Conservation (phyloP, 129 eudicot species). For the Kitagawia praeruptora region DNA sequence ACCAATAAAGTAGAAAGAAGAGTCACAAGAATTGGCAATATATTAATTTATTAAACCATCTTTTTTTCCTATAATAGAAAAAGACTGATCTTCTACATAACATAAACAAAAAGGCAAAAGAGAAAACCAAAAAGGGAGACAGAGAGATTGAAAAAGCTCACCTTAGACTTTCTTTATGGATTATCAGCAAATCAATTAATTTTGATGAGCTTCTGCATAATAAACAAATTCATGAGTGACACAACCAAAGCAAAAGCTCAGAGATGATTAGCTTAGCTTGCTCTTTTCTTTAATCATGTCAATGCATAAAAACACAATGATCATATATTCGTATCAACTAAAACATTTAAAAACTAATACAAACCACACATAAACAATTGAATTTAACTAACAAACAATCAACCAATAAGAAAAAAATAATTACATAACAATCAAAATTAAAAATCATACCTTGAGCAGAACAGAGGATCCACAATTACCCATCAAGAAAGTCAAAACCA, state of each 20-base stretch:
- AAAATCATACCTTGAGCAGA: constrained; percentile 3
- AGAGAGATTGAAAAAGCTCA: constrained; percentile 17
- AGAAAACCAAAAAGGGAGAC: not conserved
- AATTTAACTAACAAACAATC: not conserved
- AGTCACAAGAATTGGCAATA: constrained; percentile 42
- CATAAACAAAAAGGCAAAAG: not conserved
- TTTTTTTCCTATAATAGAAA: constrained; percentile 8
- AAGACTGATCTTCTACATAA: constrained; percentile 5
- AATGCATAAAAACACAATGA: not conserved
- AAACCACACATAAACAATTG: not conserved
- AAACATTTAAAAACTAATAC: not conserved
- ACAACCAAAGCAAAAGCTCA: constrained; percentile 20
- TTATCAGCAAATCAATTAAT: constrained; percentile 16
- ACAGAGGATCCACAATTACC: not conserved
- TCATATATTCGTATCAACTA: not conserved
- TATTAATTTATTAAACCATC: not conserved
- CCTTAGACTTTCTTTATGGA: constrained; percentile 12
- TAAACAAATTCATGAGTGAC: constrained; percentile 23
- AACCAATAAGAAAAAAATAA: not conserved
- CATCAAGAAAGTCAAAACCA: constrained; percentile 7
- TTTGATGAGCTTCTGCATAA: constrained; percentile 26
- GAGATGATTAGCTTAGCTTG: constrained; percentile 22
- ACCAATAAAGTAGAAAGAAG: constrained; percentile 40
- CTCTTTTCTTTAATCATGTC: not conserved
- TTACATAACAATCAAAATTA: not conserved